A percentile compares a stretch with the other conserved stretches of the same genome.
These are phyloP conservation scores for Pseudozyma thailandica DNA, from an alignment of 1,284 basidiomycete species.

Conservation along the genomic window DNA sequence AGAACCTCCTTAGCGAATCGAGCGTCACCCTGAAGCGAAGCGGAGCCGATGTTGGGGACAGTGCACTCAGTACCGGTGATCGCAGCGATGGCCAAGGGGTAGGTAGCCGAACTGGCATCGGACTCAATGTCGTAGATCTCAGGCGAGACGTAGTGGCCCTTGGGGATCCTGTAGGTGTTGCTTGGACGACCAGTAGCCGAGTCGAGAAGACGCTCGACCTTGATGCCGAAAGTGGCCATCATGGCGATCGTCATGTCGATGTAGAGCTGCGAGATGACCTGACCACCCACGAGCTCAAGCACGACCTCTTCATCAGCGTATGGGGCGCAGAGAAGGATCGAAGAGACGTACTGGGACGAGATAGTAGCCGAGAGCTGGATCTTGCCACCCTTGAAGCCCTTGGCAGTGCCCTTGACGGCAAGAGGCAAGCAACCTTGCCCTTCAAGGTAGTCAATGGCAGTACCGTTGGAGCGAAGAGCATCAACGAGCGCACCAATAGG, in stretches of 20 bases:
- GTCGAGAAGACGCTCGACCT: conserved; percentile 79
- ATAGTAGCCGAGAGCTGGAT: conserved; percentile 93
- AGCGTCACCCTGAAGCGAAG: conserved; percentile 94
- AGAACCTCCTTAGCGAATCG: conserved; percentile 92
- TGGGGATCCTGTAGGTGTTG: conserved; percentile 84
- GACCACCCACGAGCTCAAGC: conserved; percentile 88
- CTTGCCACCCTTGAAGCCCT: conserved; percentile 81
- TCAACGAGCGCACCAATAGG: conserved; percentile 93
- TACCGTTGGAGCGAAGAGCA: conserved; percentile 85
- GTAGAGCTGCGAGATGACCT: conserved; percentile 98
- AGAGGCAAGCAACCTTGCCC: conserved; percentile 87
- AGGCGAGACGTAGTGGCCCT: conserved; percentile 82
- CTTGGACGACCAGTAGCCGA: conserved; percentile 74
- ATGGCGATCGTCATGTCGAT: conserved; percentile 99
- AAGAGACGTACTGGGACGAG: conserved; percentile 97
- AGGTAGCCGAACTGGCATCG: conserved; percentile 94
- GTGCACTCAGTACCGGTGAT: conserved; percentile 95
- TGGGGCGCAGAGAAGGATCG: conserved; percentile 93
- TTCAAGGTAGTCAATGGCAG: conserved; percentile 81
- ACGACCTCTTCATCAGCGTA: conserved; percentile 85
- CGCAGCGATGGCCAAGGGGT: conserved; percentile 94
- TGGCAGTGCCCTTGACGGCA: conserved; percentile 74
- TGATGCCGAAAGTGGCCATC: conserved; percentile 93
- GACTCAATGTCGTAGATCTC: conserved; percentile 86
- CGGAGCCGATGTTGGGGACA: conserved; percentile 88